Percentiles rank a stretch among this genome's conserved stretches.
Conservation (phyloP, 1,284 basidiomycete species). For the Mycosarcoma mackinlayi region DNA sequence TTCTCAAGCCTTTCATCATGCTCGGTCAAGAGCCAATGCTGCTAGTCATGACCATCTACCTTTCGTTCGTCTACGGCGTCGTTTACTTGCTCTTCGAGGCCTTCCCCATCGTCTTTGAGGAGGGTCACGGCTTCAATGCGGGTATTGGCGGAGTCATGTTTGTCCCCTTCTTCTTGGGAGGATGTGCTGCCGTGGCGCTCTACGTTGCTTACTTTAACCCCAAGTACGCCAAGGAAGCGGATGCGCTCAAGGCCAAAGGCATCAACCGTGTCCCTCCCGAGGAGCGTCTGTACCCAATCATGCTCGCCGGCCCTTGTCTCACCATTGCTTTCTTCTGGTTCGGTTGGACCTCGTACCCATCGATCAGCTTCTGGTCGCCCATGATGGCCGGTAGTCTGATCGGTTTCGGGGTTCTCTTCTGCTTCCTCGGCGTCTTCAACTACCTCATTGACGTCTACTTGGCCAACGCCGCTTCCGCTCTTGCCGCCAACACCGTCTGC, state of each 20-base stretch:
- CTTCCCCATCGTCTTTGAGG: constrained; percentile 66
- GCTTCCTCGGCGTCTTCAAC: constrained; percentile 72
- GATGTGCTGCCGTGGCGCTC: constrained; percentile 36
- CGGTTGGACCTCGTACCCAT: constrained; percentile 56
- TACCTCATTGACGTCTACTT: constrained; percentile 72
- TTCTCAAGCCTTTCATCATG: constrained; percentile 73
- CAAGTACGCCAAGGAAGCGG: constrained; percentile 44
- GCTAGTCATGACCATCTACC: constrained; percentile 77
- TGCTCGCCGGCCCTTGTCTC: constrained; percentile 67
- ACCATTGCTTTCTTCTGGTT: constrained; percentile 70
- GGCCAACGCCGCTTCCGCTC: constrained; percentile 71
- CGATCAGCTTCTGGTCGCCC: constrained; percentile 70
- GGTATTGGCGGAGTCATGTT: constrained; percentile 67
- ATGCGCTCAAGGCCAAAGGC: constrained; percentile 44
- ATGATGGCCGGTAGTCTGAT: constrained; percentile 71
- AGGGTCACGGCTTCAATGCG: constrained; percentile 60
- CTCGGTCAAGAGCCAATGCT: constrained; percentile 82
- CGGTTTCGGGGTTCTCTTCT: constrained; percentile 71
- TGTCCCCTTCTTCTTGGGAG: constrained; percentile 66
- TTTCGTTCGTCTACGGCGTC: constrained; percentile 78
- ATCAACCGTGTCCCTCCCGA: constrained; percentile 63
- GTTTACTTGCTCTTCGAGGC: constrained; percentile 65
- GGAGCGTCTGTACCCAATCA: constrained; percentile 57
- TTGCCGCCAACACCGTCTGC: constrained; percentile 77
- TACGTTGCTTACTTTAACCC: constrained; percentile 59